These are phyloP conservation scores for Alternaria sp. DNA, from an alignment of 2,329 filamentous ascomycete genomes.

Conservation along the genomic window DNA sequence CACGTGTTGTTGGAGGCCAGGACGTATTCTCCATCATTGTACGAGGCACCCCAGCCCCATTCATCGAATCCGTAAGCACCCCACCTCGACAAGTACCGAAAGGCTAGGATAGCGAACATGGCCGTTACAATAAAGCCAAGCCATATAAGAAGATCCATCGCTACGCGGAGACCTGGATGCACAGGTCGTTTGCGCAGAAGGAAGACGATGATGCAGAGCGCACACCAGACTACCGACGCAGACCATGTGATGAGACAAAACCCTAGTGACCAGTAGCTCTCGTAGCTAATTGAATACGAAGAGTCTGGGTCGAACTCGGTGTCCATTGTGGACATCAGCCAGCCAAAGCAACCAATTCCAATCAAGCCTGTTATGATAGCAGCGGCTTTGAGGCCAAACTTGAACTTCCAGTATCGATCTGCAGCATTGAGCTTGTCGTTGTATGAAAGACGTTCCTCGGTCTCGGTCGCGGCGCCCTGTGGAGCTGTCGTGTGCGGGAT, in stretches of 20 bases:
- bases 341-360: conserved; percentile 41
- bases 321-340: conserved; percentile 17
- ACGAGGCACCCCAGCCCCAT: conserved; percentile 10
- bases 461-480: background rate
- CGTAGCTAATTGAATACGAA: conserved; percentile 15
- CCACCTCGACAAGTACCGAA: conserved; percentile 19
- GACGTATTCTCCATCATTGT: conserved; percentile 27
- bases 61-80: conserved; percentile 20
- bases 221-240: conserved; percentile 40
- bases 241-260: conserved; percentile 40
- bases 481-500: conserved; percentile 1
- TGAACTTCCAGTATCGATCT: conserved; percentile 43
- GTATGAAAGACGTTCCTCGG: conserved; percentile 18
- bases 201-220: conserved; percentile 33
- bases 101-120: conserved; percentile 28
- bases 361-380: conserved; percentile 35
- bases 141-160: conserved; percentile 46
- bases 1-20: conserved; percentile 39
- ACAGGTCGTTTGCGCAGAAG: conserved; percentile 34
- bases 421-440: conserved; percentile 34
- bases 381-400: conserved; percentile 28
- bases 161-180: conserved; percentile 44
- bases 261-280: conserved; percentile 19
- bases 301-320: background rate
- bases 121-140: conserved; percentile 38